Conservation (phyloP, 2,329 filamentous ascomycete species). For the Knoxdaviesia capensis region DNA sequence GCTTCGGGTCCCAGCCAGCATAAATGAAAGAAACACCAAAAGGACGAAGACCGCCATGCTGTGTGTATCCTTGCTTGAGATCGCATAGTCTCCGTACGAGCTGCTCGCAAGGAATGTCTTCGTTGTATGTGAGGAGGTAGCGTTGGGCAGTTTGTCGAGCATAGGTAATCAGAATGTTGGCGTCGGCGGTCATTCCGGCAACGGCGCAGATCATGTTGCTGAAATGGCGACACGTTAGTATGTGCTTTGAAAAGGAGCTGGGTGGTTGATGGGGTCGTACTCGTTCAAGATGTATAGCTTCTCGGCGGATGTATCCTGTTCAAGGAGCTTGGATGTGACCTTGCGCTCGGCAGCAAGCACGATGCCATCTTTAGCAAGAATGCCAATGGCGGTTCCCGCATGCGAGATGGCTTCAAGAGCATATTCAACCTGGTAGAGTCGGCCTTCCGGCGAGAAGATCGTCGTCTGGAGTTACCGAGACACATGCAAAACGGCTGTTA, state of each 20-base stretch:
- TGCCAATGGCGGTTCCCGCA: conserved; percentile 88
- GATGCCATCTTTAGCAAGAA: conserved; percentile 94
- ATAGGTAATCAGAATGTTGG: conserved; percentile 99
- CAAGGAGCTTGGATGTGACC: conserved; percentile 95
- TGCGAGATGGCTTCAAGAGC: conserved; percentile 97
- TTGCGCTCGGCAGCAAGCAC: conserved; percentile 95
- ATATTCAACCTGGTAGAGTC: conserved; percentile 98
- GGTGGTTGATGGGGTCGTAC: conserved; percentile 31
- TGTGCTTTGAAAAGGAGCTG: neutral
- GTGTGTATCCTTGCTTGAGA: conserved; percentile 97
- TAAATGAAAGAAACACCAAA: conserved; percentile 99
- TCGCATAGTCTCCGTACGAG: conserved; percentile 92
- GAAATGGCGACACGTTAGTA: neutral
- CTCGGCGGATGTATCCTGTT: conserved; percentile 98
- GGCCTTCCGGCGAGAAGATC: conserved; percentile 98
- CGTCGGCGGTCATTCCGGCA: conserved; percentile 96
- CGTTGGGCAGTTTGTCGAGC: conserved; percentile 90
- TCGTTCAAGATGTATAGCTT: conserved; percentile 99
- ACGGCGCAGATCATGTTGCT: conserved; percentile 99
- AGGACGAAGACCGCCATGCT: conserved; percentile 92
- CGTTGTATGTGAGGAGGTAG: conserved; percentile 97
- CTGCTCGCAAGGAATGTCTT: conserved; percentile 98
- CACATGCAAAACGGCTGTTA: neutral
- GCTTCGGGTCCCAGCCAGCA: conserved; percentile 86
- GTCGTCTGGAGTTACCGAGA: conserved; percentile 47